These are phyloP conservation scores for Neonectria punicea DNA, from an alignment of 2,329 filamentous ascomycete genomes.

Conservation along the genomic window DNA sequence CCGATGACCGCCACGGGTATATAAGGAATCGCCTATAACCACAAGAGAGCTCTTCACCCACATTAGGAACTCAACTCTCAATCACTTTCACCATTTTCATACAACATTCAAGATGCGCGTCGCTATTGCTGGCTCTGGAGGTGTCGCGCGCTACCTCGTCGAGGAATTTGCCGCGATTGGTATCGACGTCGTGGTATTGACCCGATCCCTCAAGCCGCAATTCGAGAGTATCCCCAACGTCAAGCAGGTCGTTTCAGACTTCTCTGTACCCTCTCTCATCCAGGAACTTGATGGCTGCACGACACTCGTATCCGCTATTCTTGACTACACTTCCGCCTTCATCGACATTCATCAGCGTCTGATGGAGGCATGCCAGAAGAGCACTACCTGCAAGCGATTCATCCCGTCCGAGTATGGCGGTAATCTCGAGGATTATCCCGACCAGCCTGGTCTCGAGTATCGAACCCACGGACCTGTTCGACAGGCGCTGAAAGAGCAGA, in stretches of 20 bases:
- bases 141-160: slow-evolving; percentile 26
- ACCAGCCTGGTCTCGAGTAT: slow-evolving; percentile 30
- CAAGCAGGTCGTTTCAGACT: background rate
- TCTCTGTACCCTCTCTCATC: background rate
- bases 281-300: background rate
- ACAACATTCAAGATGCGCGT: background rate
- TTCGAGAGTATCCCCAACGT: background rate
- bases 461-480: slow-evolving; percentile 10
- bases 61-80: background rate
- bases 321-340: slow-evolving; percentile 20
- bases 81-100: background rate
- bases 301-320: slow-evolving; percentile 29
- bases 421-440: slow-evolving; percentile 23
- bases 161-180: slow-evolving; percentile 24
- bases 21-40: background rate
- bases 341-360: slow-evolving; percentile 26
- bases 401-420: slow-evolving; percentile 31
- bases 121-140: slow-evolving; percentile 31
- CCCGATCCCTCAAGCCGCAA: background rate
- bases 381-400: slow-evolving; percentile 29
- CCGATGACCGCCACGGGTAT: background rate
- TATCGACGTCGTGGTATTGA: slow-evolving; percentile 13
- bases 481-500: slow-evolving; percentile 16
- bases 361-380: slow-evolving; percentile 26
- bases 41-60: background rate